Evolutionary conservation across 768 basidiomycete species (phyloP), one percentile per base, ranked within the genome.

Genomic region (Flagelloscypha sp.): DNA sequence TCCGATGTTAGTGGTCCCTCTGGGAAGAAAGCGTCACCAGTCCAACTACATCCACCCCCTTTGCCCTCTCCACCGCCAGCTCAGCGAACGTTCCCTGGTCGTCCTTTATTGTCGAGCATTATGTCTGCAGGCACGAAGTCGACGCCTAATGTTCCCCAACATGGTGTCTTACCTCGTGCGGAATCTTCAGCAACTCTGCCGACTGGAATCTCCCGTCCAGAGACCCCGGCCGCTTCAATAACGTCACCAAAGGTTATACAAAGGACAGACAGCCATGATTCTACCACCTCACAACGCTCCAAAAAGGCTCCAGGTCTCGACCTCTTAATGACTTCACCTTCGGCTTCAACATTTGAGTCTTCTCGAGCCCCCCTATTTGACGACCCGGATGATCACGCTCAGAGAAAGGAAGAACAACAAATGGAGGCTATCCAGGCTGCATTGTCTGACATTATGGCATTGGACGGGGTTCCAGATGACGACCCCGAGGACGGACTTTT

Each of bases 371-470:
- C 85, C 6, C 64, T 93, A 15, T 92, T 93, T 43, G 76, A 82
- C 45, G 84, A 87, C 47, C 79, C 83, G 1, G 80, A 84, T 42
- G 83, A 88, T 40, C 73, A 67, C 40, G 62, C 61, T 43, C 77
- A 81, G 30, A 69, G 78, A 31, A 77, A 74, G 30, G 83, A 94
- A 55, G 74, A 83, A 34, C 71, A 83, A 46, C 70, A 89, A 24
- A 95, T 98, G 77, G 89, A 92, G 48, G 93, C 94, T 3, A 95
- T 98, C 13, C 90, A 92, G 48, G 92, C 92, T 6, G 95, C 95
- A 4, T 64, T 99, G 43, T 92, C 87, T 7, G 88, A 94, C 52
- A 97, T 99, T 54, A 92, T 99, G 49, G 88, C 89, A 3, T 66
- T 83, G 25, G 87, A 94, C 43, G 69, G 79, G 24, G 69, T 74